Evolutionary conservation across 2,329 filamentous ascomycete genomes (phyloP), one percentile per base, ranked within the genome.

Genomic region (Calonectria honghensis): DNA sequence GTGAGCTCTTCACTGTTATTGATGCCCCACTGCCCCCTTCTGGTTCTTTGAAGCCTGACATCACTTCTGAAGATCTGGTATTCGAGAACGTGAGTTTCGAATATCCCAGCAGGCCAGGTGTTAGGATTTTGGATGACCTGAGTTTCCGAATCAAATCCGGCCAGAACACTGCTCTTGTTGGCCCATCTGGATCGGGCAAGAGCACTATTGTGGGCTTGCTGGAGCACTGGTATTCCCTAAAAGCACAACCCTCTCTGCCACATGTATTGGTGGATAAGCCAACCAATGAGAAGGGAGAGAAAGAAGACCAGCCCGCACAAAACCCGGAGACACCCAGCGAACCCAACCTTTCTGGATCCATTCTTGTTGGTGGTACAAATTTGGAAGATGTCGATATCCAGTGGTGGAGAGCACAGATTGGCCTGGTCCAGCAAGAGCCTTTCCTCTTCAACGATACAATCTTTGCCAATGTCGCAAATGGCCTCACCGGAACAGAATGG

Each of bases 161-260:
- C 4, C 91, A 93, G 76, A 88, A 91, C 2, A 94, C 92, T 0
- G 93, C 93, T 1, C 91, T 95, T 29, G 93, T 95, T 14, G 93
- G 93, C 0, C 89, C 92, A 0, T 93, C 91, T 1, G 93, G 93
- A 0, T 91, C 89, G 2, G 93, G 93, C 0, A 95, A 95, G 81
- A 93, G 91, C 67, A 95, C 93, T 0, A 90, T 94, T 14, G 89
- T 94, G 0, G 92, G 91, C 0, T 83, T 95, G 2, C 83, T 94
- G 3, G 91, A 94, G 79, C 87, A 92, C 9, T 94, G 92, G 91
- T 94, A 94, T 77, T 79, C 75, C 4, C 32, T 80, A n/a, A 76
- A n/a, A 10, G 39, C 75, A 2, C 76, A 79, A 0, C 68, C 75
- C 1, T 32, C 75, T 0, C n/a, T 80, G 0, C 78, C 78, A 1